Conservation (phyloP, 225 moss, liverwort and hornwort species). For the Sphagnum contortum region DNA sequence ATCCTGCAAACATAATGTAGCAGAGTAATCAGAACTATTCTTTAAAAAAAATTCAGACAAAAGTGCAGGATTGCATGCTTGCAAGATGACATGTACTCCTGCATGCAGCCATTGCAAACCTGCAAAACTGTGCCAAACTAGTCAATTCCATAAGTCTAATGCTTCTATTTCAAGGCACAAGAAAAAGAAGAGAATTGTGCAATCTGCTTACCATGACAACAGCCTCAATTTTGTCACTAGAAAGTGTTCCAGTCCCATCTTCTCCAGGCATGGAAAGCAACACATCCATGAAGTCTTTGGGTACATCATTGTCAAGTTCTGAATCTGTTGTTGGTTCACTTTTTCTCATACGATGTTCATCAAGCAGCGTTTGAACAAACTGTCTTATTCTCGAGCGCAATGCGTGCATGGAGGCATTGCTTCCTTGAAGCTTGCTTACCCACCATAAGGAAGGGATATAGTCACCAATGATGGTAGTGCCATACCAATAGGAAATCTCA, state of each 20-base stretch:
- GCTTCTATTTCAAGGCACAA: too few relatives aligned
- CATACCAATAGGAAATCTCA: constrained; percentile 13
- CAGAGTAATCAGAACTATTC: too few relatives aligned
- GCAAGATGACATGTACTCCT: too few relatives aligned
- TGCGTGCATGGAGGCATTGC: background rate
- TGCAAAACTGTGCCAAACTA: too few relatives aligned
- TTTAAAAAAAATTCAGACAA: too few relatives aligned
- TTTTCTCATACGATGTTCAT: constrained; percentile 18
- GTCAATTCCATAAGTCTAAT: too few relatives aligned
- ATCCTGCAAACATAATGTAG: too few relatives aligned
- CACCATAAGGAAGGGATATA: constrained; percentile 20
- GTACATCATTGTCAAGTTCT: background rate
- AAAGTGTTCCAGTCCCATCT: background rate
- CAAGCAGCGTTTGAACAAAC: constrained; percentile 9
- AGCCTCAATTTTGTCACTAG: background rate
- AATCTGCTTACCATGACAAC: background rate
- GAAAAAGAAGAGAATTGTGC: too few relatives aligned
- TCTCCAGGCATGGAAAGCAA: background rate
- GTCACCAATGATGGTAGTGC: constrained; percentile 19
- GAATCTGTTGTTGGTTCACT: background rate
- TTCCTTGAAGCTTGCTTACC: constrained; percentile 2
- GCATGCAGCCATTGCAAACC: too few relatives aligned
- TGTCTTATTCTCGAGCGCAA: background rate
- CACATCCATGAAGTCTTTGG: background rate
- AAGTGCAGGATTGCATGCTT: too few relatives aligned